Conservation (phyloP, 768 basidiomycete species). For the Trametes cingulata region DNA sequence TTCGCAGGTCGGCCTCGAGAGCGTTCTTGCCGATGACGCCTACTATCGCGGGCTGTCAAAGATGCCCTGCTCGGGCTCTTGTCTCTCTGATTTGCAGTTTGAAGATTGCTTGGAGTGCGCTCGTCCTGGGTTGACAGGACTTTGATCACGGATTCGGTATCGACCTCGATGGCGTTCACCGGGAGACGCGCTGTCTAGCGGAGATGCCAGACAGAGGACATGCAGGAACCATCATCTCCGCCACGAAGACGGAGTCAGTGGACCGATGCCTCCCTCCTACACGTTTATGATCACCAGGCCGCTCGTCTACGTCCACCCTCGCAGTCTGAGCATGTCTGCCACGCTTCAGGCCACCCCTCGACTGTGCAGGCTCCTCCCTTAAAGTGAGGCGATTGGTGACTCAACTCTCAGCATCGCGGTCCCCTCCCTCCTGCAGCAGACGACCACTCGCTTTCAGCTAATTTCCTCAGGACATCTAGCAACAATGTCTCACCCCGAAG, state of each 20-base stretch:
- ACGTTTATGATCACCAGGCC: slow-evolving; percentile 10
- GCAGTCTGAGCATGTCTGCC: slow-evolving; percentile 3
- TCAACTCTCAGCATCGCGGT: slow-evolving; percentile 21
- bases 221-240: slow-evolving; percentile 12
- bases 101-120: no score
- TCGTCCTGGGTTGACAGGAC: no score
- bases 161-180: not conserved
- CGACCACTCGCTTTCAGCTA: not conserved
- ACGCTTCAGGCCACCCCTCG: slow-evolving; percentile 8
- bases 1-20: not conserved
- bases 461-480: not conserved
- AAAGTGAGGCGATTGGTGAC: not conserved
- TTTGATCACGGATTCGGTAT: no score
- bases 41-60: not conserved
- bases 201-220: not conserved
- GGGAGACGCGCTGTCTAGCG: not conserved
- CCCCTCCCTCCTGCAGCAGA: slow-evolving; percentile 13
- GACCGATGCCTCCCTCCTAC: not conserved
- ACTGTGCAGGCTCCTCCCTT: not conserved
- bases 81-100: no score
- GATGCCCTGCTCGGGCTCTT: no score
- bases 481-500: slow-evolving; percentile 46
- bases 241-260: slow-evolving; percentile 1
- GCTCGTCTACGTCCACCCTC: not conserved
- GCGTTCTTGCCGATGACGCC: not conserved